Base-by-base conservation (phyloP, 345 rosid genomes). In the Zanthoxylum bungeanum region DNA sequence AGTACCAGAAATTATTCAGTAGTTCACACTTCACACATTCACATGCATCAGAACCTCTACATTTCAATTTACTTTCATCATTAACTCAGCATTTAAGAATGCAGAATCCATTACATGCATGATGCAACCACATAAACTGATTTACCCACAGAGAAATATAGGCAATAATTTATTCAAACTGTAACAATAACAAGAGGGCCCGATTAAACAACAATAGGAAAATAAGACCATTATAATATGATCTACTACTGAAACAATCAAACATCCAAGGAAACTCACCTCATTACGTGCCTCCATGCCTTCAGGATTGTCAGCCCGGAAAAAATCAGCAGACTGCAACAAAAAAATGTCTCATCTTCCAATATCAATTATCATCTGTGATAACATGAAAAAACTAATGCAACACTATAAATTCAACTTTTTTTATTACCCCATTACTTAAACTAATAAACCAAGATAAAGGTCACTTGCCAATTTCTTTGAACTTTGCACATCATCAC, bases 271-370 rank as follows among this genome's bases (percentile, higher is more conserved):
- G 64, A 78, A 21, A 73, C 49, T 82, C 80, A 93, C 99, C 97
- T 96, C 99, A 70, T 91, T 96, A 12, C 99, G 92, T 66, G 99
- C 99, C 79, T 93, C 99, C 77, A 93, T 76, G 63, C 99, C 99
- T 83, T 96, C 99, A 33, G 93, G 91, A 79, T 96, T 96, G 83
- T 96, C 99, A 69, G 81, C 93, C 75, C 98, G 92, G 71, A 96
- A 96, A 82, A 96, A 96, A 77, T 96, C 99, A 82, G 99, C 99
- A 77, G 82, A 49, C 99, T 96, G 89, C 84, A 85, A 62, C 64
- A n/a, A 78, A 70, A 64, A 34, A 57, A 80, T 68, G 56, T 36
- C 64, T 58, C 65, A 53, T 58, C 55, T n/a, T 73, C 71, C 76
- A 49, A 55, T n/a, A n/a, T n/a, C n/a, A n/a, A n/a, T n/a, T 53